Evolutionary conservation across 257 asterid genomes (phyloP).

Genomic region (Cynanchum wilfordii): DNA sequence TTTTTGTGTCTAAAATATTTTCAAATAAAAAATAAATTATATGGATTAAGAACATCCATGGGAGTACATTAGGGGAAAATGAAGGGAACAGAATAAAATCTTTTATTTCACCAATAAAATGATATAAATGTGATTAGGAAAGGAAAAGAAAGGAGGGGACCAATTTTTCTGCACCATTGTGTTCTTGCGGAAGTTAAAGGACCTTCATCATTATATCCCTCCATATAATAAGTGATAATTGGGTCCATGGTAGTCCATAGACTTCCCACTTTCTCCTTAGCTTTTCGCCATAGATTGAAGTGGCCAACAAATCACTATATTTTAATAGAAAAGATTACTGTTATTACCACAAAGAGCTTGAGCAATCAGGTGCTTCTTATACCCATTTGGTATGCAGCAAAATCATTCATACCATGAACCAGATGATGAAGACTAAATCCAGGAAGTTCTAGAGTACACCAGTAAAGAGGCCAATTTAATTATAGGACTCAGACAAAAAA

Average conservation of each 20-base stretch:
- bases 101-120: background rate
- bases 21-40: background rate
- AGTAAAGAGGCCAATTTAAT: background rate
- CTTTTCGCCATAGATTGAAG: background rate
- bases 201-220: background rate
- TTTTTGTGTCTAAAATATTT: background rate
- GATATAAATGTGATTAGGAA: background rate
- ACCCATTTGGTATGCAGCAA: background rate
- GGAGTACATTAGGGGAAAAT: background rate
- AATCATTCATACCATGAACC: background rate
- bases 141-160: background rate
- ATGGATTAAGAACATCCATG: background rate
- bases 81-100: background rate
- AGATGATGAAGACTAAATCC: conserved; percentile 1
- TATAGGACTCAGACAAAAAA: background rate
- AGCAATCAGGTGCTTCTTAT: background rate
- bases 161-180: background rate
- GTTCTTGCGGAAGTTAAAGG: background rate
- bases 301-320: background rate
- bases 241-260: background rate
- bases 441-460: background rate
- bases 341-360: background rate
- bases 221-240: background rate
- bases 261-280: background rate
- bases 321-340: background rate